A percentile compares a stretch with the other conserved stretches of the same genome.
Conservation (phyloP, 2,329 filamentous ascomycete species). For the Venturia nashicola region DNA sequence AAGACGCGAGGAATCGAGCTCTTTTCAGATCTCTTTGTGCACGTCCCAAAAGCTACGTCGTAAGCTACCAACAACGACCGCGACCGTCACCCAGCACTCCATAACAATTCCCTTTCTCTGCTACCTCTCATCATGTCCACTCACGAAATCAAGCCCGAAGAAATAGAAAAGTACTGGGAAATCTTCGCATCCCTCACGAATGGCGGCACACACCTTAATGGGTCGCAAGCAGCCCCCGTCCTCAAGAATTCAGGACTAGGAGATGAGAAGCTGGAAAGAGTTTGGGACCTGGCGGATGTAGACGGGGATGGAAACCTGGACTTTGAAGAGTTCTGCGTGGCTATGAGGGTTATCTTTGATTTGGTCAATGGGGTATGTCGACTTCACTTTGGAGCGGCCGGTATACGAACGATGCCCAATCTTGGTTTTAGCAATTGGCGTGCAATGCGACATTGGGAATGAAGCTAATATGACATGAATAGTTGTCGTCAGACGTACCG, state of each 20-base stretch:
- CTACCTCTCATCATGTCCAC: constrained; percentile 19
- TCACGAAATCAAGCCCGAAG: constrained; percentile 56
- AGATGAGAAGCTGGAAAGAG: constrained; percentile 81
- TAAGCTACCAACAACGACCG: not conserved
- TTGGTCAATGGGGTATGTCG: constrained; percentile 75
- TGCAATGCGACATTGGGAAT: not conserved
- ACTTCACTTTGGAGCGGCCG: not conserved
- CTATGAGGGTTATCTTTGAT: constrained; percentile 96
- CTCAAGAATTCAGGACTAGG: constrained; percentile 61
- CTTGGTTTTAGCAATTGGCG: not conserved
- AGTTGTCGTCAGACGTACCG: constrained; percentile 54
- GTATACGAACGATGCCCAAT: not conserved
- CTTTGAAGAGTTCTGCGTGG: constrained; percentile 99
- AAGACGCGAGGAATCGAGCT: not conserved
- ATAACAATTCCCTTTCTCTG: not conserved
- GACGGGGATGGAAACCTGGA: constrained; percentile 96
- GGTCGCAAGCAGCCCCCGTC: constrained; percentile 56
- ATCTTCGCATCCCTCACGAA: constrained; percentile 59
- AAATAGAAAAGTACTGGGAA: constrained; percentile 70
- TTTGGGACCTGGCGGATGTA: constrained; percentile 96
- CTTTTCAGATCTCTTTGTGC: not conserved
- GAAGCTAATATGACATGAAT: not conserved
- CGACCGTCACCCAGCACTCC: not conserved
- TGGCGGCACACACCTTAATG: constrained; percentile 53
- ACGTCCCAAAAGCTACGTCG: not conserved